phyloP scores from a whole-genome alignment of 2,329 filamentous ascomycete genomes.

The Hypoxylon sp. region DNA sequence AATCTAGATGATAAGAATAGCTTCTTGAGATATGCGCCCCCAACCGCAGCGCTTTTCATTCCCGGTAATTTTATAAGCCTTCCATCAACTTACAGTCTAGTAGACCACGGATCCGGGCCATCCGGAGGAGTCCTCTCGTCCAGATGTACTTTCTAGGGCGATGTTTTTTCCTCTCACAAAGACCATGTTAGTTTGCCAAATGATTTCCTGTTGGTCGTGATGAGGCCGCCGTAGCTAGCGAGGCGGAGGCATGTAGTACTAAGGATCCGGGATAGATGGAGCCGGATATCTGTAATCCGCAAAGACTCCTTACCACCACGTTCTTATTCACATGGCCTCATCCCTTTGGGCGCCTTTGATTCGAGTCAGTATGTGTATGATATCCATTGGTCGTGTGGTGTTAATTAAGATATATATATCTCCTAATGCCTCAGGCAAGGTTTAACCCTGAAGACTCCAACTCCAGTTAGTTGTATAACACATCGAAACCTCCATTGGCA shows the following conservation, averaged over 20 bases:
- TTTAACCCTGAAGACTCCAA: neutral
- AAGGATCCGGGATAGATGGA: slow-evolving; percentile 22
- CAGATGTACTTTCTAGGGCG: neutral
- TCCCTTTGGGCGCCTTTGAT: neutral
- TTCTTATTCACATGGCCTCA: neutral
- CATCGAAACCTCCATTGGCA: neutral
- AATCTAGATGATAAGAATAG: slow-evolving; percentile 29
- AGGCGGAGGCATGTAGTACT: slow-evolving; percentile 25
- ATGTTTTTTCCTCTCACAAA: neutral
- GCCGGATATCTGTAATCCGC: neutral
- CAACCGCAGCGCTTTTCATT: slow-evolving; percentile 6
- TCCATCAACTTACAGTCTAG: slow-evolving; percentile 2
- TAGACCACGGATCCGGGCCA: slow-evolving; percentile 28
- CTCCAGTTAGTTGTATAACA: neutral
- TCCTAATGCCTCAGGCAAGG: neutral
- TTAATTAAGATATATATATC: slow-evolving; percentile 5
- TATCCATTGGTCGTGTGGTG: neutral
- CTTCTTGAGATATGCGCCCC: neutral
- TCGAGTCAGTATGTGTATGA: no score
- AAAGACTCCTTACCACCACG: neutral
- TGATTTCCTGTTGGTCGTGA: slow-evolving; percentile 2
- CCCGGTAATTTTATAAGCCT: neutral
- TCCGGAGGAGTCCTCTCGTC: slow-evolving; percentile 27
- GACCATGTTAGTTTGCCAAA: neutral
- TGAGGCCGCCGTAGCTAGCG: slow-evolving; percentile 9